Conservation (phyloP, 2,329 filamentous ascomycete genomes). For the Colletotrichum brevisporum region DNA sequence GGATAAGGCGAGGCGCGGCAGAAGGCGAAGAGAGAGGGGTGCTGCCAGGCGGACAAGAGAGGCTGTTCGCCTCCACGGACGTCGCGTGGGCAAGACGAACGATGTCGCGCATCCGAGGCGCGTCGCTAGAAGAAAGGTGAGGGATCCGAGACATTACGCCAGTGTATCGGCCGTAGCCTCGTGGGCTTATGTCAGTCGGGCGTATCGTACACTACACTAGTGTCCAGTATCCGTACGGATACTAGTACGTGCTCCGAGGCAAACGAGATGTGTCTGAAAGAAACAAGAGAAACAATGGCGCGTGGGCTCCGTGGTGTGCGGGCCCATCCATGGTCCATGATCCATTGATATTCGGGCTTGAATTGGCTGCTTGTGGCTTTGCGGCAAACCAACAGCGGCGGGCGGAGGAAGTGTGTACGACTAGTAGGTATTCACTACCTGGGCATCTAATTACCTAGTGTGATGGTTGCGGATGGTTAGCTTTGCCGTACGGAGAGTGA, state of each 20-base stretch:
- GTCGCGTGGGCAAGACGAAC: conserved; percentile 1
- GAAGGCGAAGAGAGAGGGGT: no score
- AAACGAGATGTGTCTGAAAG: conserved; percentile 2
- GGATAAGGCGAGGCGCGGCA: not conserved
- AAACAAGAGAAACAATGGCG: not conserved
- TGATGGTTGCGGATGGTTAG: no score
- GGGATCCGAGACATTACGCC: conserved; percentile 16
- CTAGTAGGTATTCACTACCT: no score
- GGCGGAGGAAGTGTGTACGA: no score
- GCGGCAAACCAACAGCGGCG: no score
- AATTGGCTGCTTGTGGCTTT: no score
- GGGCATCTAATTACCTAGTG: no score
- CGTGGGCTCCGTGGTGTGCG: not conserved
- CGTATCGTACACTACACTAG: not conserved
- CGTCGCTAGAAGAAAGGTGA: conserved; percentile 1
- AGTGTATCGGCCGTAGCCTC: conserved; percentile 18
- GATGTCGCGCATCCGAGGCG: conserved; percentile 1
- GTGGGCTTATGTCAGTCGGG: conserved; percentile 7
- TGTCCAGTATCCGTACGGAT: no score
- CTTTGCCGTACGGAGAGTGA: no score
- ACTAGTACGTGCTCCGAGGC: not conserved
- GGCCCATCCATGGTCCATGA: no score
- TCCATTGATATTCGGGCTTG: no score
- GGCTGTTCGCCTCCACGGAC: not conserved
- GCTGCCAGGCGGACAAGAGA: not conserved